Evolutionary conservation across 2,329 filamentous ascomycete genomes (phyloP).

Genomic region (Leptodontidium sp.): DNA sequence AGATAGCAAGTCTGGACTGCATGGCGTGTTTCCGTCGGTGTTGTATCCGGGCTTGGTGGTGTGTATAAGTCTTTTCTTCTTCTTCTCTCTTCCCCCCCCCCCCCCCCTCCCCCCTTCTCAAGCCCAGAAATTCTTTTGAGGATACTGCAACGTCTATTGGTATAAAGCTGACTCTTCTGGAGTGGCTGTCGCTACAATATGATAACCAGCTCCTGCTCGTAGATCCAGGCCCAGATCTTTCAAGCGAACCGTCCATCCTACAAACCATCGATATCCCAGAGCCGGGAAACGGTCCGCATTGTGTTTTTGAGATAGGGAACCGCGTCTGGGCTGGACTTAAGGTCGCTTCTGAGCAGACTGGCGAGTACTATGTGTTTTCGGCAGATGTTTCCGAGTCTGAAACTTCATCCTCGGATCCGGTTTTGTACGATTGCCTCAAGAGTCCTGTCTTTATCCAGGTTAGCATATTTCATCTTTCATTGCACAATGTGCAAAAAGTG

Average conservation of each 20-base stretch:
- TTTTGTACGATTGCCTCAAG: constrained; percentile 1
- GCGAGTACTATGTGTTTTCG: constrained; percentile 14
- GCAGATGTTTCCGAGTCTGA: constrained; percentile 1
- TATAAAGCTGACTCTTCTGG: background rate
- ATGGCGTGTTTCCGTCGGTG: constrained; percentile 6
- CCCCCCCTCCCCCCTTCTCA: background rate
- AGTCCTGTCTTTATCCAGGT: constrained; percentile 5
- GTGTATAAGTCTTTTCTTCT: background rate
- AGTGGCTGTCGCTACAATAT: constrained; percentile 12
- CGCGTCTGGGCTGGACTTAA: constrained; percentile 13
- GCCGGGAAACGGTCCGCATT: constrained; percentile 14
- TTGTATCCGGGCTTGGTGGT: constrained; percentile 9
- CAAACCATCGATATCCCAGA: constrained; percentile 5
- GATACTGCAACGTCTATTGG: too few species aligned
- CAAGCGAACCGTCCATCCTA: background rate
- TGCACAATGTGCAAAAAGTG: too few species aligned
- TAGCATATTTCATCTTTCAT: too few species aligned
- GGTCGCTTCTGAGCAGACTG: background rate
- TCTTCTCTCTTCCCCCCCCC: too few species aligned
- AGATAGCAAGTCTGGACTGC: constrained; percentile 7
- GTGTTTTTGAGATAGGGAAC: constrained; percentile 8
- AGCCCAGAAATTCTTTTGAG: too few species aligned
- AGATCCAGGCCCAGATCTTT: constrained; percentile 2
- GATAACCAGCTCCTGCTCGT: constrained; percentile 14
- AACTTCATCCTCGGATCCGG: background rate